Percentiles rank a stretch among this genome's conserved stretches.
Conservation (phyloP, 768 basidiomycete genomes). For the Kockovaella imperatae region DNA sequence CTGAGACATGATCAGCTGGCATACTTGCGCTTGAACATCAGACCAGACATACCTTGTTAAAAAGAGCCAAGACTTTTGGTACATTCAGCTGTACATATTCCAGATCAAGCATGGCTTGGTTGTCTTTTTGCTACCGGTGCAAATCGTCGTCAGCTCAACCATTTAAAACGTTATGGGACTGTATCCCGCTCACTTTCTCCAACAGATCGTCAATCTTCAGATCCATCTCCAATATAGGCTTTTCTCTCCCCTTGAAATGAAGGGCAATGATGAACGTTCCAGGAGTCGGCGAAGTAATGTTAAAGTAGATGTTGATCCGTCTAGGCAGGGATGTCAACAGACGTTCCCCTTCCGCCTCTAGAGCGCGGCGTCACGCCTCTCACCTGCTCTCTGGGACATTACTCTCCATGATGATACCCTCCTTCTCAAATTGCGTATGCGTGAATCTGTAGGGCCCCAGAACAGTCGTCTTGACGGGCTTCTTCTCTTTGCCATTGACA, state of each 20-base stretch:
- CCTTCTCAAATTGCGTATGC: conserved; percentile 96
- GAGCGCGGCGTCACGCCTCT: conserved; percentile 2
- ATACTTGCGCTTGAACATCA: neutral
- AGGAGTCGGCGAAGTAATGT: conserved; percentile 92
- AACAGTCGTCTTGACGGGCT: conserved; percentile 70
- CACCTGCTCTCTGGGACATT: conserved; percentile 97
- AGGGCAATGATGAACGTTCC: conserved; percentile 98
- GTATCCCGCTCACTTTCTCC: conserved; percentile 66
- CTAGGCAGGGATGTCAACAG: conserved; percentile 46
- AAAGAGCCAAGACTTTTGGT: conserved; percentile 79
- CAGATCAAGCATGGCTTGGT: conserved; percentile 88
- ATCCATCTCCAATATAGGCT: conserved; percentile 99
- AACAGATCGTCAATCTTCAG: conserved; percentile 95
- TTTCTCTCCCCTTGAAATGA: conserved; percentile 97
- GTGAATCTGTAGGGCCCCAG: conserved; percentile 96
- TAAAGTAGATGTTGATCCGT: conserved; percentile 97
- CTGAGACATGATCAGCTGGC: conserved; percentile 4
- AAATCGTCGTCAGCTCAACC: neutral
- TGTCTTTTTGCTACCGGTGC: conserved; percentile 82
- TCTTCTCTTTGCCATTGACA: conserved; percentile 96
- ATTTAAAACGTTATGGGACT: neutral
- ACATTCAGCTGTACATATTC: conserved; percentile 98
- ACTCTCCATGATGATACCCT: conserved; percentile 97
- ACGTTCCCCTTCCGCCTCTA: conserved; percentile 7
- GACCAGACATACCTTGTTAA: conserved; percentile 65